Conservation (phyloP, 2,329 filamentous ascomycete species). For the Pseudopyrenochaeta lycopersici region DNA sequence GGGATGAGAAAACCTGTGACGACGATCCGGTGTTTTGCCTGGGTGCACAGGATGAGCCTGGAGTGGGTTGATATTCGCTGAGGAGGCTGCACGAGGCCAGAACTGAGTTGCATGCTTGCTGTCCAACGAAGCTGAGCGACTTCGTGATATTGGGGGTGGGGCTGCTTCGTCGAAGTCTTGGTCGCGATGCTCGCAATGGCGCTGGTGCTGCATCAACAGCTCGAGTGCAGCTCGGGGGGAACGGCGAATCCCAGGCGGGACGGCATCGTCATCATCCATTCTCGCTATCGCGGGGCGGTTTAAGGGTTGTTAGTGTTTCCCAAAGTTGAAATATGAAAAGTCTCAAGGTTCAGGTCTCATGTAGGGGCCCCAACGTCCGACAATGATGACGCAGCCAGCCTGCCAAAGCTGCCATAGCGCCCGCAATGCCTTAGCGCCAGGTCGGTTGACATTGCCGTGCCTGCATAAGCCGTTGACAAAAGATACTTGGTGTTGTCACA, state of each 20-base stretch:
- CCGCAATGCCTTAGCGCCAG: slow-evolving; percentile 4
- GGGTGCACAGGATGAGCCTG: slow-evolving; percentile 24
- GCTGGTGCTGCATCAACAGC: slow-evolving; percentile 18
- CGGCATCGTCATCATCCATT: slow-evolving; percentile 26
- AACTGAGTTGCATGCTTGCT: neutral
- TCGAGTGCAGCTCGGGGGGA: slow-evolving; percentile 29
- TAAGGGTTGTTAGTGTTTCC: slow-evolving; percentile 8
- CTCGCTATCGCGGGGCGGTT: slow-evolving; percentile 10
- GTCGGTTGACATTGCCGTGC: neutral
- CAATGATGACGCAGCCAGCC: neutral
- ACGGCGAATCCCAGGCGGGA: slow-evolving; percentile 27
- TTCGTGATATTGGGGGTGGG: slow-evolving; percentile 27
- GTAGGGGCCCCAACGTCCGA: neutral
- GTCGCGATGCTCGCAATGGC: slow-evolving; percentile 16
- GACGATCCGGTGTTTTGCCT: slow-evolving; percentile 8
- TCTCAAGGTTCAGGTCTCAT: neutral
- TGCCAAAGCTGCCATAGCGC: slow-evolving; percentile 2
- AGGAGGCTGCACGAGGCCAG: slow-evolving; percentile 9
- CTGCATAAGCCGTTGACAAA: slow-evolving; percentile 1
- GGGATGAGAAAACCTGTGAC: slow-evolving; percentile 28
- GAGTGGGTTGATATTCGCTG: slow-evolving; percentile 28
- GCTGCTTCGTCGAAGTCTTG: slow-evolving; percentile 23
- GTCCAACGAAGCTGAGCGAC: slow-evolving; percentile 17
- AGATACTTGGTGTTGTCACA: neutral
- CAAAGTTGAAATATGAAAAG: slow-evolving; percentile 3